Evolutionary conservation across 352 stramenopile genomes (phyloP).

Genomic region (Globisporangium nagaii): DNA sequence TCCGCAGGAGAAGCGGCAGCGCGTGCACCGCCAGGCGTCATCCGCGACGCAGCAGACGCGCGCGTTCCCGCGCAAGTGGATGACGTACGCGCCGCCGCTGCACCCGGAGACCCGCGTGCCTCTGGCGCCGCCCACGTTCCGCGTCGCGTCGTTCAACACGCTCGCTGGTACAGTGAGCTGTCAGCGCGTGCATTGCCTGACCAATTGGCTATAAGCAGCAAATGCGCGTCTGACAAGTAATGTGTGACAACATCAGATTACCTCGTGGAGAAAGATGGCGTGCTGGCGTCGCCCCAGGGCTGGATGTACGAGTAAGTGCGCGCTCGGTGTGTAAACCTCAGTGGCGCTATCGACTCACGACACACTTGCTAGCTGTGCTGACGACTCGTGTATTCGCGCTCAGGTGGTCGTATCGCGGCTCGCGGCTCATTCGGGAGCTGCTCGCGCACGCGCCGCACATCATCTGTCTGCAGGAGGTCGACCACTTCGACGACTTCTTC

Average conservation of each 20-base stretch:
- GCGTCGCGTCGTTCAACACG: constrained; percentile 71
- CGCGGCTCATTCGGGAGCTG: constrained; percentile 49
- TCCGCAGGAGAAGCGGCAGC: constrained; percentile 1
- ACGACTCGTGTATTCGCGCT: not conserved
- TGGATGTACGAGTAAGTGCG: constrained; percentile 43
- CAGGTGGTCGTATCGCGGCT: constrained; percentile 45
- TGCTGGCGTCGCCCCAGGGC: constrained; percentile 16
- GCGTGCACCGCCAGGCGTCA: not conserved
- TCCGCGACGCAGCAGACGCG: constrained; percentile 2
- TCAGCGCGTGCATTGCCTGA: not conserved
- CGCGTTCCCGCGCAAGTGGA: constrained; percentile 36
- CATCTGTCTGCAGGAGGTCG: constrained; percentile 66
- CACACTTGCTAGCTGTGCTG: not conserved
- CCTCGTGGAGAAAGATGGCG: constrained; percentile 30
- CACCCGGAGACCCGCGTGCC: constrained; percentile 12
- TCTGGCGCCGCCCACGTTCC: constrained; percentile 35
- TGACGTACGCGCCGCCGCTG: constrained; percentile 33
- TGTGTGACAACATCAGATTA: too few species aligned
- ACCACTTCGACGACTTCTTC: constrained; percentile 71
- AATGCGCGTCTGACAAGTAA: not conserved
- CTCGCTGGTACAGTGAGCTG: constrained; percentile 29
- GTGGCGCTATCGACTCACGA: too few species aligned
- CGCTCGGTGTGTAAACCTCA: not conserved
- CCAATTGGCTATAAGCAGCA: too few species aligned
- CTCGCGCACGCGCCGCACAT: constrained; percentile 36